Evolutionary conservation across 208 protist genomes (phyloP).

Genomic region (Trichomonas vaginalis): DNA sequence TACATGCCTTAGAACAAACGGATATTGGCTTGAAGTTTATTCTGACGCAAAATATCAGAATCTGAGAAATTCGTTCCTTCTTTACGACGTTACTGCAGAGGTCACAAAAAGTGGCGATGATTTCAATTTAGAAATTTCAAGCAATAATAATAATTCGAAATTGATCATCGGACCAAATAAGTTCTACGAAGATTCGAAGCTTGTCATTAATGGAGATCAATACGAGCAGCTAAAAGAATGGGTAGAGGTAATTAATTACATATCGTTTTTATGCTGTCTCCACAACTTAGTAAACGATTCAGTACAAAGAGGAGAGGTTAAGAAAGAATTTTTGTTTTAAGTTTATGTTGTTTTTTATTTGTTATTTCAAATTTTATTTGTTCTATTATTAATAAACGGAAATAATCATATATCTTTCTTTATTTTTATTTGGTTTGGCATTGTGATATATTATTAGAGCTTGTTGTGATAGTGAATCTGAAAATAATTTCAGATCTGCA

Average conservation of each 20-base stretch:
- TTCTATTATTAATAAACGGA: no score
- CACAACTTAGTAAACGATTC: background rate
- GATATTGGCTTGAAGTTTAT: background rate
- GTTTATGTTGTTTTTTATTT: background rate
- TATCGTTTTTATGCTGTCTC: background rate
- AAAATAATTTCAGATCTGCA: no score
- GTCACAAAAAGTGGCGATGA: background rate
- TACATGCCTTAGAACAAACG: background rate
- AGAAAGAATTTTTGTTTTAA: background rate
- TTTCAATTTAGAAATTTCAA: background rate
- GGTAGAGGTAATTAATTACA: background rate
- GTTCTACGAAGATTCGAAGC: background rate
- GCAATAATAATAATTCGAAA: background rate
- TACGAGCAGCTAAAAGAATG: background rate
- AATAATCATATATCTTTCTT: no score
- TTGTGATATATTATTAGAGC: no score
- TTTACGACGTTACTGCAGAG: background rate
- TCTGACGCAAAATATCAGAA: background rate
- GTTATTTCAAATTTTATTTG: no score
- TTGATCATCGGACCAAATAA: background rate
- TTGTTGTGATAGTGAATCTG: no score
- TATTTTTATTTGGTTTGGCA: no score
- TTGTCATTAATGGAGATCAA: background rate
- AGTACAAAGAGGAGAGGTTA: background rate
- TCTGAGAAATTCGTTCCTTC: background rate